A percentile compares a stretch with the other conserved stretches of the same genome.
Conservation (phyloP, 1,139 yeast species). For the Zygosaccharomyces pseudobailii region DNA sequence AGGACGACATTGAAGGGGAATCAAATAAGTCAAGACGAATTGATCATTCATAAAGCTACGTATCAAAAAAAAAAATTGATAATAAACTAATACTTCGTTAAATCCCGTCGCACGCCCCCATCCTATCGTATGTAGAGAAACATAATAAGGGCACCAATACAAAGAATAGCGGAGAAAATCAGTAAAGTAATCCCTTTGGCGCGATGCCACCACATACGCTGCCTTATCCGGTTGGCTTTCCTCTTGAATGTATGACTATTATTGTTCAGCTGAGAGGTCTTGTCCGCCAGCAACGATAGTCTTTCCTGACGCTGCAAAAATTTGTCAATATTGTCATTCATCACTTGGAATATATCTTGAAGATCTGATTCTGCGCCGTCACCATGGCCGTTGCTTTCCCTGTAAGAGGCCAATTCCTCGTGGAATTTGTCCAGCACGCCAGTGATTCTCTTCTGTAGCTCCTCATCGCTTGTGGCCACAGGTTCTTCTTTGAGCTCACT, state of each 20-base stretch:
- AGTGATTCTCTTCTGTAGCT: conserved; percentile 23
- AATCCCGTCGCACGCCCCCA: background rate
- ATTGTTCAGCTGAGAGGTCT: conserved; percentile 69
- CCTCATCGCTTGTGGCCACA: conserved; percentile 20
- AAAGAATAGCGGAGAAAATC: conserved; percentile 21
- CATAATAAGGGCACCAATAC: conserved; percentile 23
- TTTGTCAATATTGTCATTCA: conserved; percentile 66
- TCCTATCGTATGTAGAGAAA: conserved; percentile 18
- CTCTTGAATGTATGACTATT: conserved; percentile 70
- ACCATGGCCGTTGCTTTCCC: conserved; percentile 19
- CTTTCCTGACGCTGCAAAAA: conserved; percentile 78
- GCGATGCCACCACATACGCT: conserved; percentile 63
- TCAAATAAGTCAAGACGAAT: conserved; percentile 11
- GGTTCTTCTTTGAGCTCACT: conserved; percentile 28
- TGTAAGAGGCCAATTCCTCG: conserved; percentile 28
- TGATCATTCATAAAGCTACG: conserved; percentile 9
- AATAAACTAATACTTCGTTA: background rate
- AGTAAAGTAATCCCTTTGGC: conserved; percentile 25
- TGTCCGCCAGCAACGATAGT: conserved; percentile 67
- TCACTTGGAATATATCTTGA: conserved; percentile 40
- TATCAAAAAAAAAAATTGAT: conserved; percentile 2
- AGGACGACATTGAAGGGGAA: conserved; percentile 17
- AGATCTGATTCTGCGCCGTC: conserved; percentile 31
- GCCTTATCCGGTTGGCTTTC: conserved; percentile 58
- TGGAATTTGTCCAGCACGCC: conserved; percentile 30